These are phyloP conservation scores for Neohortaea acidophila DNA, from an alignment of 495 filamentous ascomycete genomes.

Conservation along the genomic window DNA sequence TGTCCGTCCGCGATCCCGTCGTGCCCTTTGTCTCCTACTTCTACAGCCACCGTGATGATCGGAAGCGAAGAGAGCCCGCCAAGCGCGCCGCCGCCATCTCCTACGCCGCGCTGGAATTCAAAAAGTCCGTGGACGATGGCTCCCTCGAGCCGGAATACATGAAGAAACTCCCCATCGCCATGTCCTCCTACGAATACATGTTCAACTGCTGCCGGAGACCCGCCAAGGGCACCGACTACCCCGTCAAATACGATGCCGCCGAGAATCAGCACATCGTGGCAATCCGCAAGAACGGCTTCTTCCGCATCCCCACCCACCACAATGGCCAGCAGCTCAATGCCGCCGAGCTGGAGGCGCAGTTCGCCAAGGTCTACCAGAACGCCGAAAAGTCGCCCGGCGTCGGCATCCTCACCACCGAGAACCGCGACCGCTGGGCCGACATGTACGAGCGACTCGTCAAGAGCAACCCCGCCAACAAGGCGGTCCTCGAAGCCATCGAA, in stretches of 20 bases:
- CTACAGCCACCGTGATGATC: slow-evolving; percentile 93
- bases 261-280: slow-evolving; percentile 76
- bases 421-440: slow-evolving; percentile 85
- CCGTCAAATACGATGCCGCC: slow-evolving; percentile 58
- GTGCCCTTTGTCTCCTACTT: slow-evolving; percentile 99
- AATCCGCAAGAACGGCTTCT: slow-evolving; percentile 91
- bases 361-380: slow-evolving; percentile 67
- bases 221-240: slow-evolving; percentile 65
- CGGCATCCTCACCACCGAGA: slow-evolving; percentile 75
- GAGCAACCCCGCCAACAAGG: slow-evolving; percentile 59
- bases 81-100: slow-evolving; percentile 87
- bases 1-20: slow-evolving; percentile 85
- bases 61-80: slow-evolving; percentile 68
- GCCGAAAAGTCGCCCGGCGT: slow-evolving; percentile 56
- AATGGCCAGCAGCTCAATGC: slow-evolving; percentile 71
- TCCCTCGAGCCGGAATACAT: slow-evolving; percentile 95
- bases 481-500: slow-evolving; percentile 66
- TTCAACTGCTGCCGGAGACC: slow-evolving; percentile 89
- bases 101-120: slow-evolving; percentile 77
- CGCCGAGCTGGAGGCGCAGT: slow-evolving; percentile 75
- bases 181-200: slow-evolving; percentile 98
- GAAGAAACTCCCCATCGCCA: slow-evolving; percentile 86
- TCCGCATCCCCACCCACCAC: slow-evolving; percentile 64
- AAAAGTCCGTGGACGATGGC: slow-evolving; percentile 70
- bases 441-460: slow-evolving; percentile 59